A percentile compares a stretch with the other conserved stretches of the same genome.
Conservation (phyloP, 768 basidiomycete genomes). For the Boletus rufocinnamomeus region DNA sequence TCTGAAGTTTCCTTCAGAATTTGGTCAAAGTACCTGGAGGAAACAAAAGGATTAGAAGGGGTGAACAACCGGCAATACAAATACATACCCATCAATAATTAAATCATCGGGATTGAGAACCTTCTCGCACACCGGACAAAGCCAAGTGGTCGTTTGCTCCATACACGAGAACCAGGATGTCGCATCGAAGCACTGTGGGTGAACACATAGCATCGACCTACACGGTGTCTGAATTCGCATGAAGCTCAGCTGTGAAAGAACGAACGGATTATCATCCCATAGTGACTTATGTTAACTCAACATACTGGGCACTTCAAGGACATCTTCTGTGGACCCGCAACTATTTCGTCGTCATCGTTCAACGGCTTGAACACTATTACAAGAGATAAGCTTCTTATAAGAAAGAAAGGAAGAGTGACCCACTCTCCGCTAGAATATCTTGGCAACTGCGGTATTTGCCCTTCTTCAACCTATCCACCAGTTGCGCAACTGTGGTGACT, state of each 20-base stretch:
- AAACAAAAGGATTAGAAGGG: not conserved
- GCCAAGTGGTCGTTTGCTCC: slow-evolving; percentile 95
- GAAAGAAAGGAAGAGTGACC: slow-evolving; percentile 25
- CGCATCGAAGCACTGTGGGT: slow-evolving; percentile 95
- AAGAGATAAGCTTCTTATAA: slow-evolving; percentile 2
- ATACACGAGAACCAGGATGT: slow-evolving; percentile 92
- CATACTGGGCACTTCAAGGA: slow-evolving; percentile 92
- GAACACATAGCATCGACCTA: slow-evolving; percentile 85
- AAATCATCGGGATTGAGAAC: slow-evolving; percentile 76
- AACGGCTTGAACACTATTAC: slow-evolving; percentile 56
- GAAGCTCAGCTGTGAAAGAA: slow-evolving; percentile 67
- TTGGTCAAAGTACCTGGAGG: slow-evolving; percentile 79
- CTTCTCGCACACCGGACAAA: slow-evolving; percentile 92
- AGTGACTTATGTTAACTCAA: slow-evolving; percentile 5
- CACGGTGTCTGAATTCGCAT: slow-evolving; percentile 82
- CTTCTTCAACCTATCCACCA: slow-evolving; percentile 70
- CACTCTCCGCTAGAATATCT: slow-evolving; percentile 71
- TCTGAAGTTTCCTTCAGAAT: slow-evolving; percentile 81
- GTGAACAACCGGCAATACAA: not conserved
- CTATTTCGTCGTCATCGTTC: slow-evolving; percentile 86
- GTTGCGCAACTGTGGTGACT: slow-evolving; percentile 62
- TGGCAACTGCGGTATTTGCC: slow-evolving; percentile 63
- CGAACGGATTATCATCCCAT: not conserved
- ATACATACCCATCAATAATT: slow-evolving; percentile 84
- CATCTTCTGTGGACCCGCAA: slow-evolving; percentile 87